These are phyloP conservation scores for Scutellaria barbata DNA, from an alignment of 257 asterid species.

Conservation along the genomic window DNA sequence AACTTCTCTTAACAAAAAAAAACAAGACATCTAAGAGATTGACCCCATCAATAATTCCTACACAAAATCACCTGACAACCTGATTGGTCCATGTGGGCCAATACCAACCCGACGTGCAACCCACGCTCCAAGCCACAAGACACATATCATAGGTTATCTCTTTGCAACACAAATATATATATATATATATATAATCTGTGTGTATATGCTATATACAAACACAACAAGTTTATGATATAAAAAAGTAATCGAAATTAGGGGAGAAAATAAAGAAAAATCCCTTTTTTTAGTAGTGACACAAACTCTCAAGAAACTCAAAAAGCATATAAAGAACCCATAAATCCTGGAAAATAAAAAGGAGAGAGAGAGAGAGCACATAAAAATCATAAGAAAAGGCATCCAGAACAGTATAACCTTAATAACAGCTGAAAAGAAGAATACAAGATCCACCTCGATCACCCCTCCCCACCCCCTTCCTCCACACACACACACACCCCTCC, in stretches of 20 bases:
- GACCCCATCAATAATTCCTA: conserved; percentile 48
- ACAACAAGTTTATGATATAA: not conserved
- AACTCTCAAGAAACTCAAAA: conserved; percentile 35
- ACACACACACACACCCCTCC: not conserved
- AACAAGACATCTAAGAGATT: conserved; percentile 44
- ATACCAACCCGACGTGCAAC: conserved; percentile 24
- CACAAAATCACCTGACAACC: conserved; percentile 49
- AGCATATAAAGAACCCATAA: conserved; percentile 34
- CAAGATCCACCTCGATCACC: conserved; percentile 91
- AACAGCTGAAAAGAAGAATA: conserved; percentile 72
- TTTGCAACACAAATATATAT: not conserved
- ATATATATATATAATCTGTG: not conserved
- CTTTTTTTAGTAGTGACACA: conserved; percentile 35
- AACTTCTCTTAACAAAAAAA: conserved; percentile 28
- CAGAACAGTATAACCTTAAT: conserved; percentile 47
- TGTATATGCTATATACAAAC: not conserved
- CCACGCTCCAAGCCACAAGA: conserved; percentile 42
- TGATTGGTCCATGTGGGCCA: conserved; percentile 43
- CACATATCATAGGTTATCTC: conserved; percentile 30
- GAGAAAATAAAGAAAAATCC: not conserved
- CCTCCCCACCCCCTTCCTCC: conserved; percentile 40
- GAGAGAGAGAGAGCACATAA: conserved; percentile 30
- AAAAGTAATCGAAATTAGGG: not conserved
- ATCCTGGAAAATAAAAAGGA: conserved; percentile 34
- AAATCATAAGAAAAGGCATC: conserved; percentile 46